Evolutionary conservation across 2,329 filamentous ascomycete genomes (phyloP).

Genomic region (Colletotrichum ledebouriae): DNA sequence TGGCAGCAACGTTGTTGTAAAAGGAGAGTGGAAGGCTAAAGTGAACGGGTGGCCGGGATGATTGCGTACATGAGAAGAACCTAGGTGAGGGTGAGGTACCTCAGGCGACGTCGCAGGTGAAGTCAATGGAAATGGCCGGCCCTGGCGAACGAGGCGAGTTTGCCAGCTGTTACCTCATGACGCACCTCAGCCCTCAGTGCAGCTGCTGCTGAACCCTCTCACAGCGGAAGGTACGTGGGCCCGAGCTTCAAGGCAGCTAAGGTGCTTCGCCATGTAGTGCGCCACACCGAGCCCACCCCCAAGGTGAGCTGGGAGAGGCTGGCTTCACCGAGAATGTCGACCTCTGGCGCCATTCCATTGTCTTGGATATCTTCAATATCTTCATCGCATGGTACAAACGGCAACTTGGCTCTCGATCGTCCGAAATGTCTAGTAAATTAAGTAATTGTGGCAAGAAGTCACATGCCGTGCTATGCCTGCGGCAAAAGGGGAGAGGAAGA

Average conservation of each 20-base stretch:
- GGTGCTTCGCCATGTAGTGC: neutral
- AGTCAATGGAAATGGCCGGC: neutral
- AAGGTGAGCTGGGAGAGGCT: too few relatives aligned
- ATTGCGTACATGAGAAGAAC: constrained; percentile 7
- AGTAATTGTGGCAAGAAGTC: too few relatives aligned
- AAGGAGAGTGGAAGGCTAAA: constrained; percentile 25
- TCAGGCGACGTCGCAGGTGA: neutral
- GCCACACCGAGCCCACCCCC: constrained; percentile 6
- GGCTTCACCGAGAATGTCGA: too few relatives aligned
- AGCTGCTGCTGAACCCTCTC: constrained; percentile 8
- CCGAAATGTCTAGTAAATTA: too few relatives aligned
- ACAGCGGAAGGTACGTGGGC: neutral
- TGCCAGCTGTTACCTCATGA: constrained; percentile 22
- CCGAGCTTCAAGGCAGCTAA: neutral
- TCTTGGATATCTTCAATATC: too few relatives aligned
- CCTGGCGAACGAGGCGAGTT: constrained; percentile 13
- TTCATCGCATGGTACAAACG: too few relatives aligned
- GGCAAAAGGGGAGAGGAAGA: too few relatives aligned
- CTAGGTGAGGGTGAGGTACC: too few relatives aligned
- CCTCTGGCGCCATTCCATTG: too few relatives aligned
- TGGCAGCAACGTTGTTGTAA: constrained; percentile 24
- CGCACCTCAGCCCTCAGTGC: neutral
- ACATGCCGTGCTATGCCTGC: too few relatives aligned
- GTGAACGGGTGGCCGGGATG: constrained; percentile 13
- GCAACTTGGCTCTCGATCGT: too few relatives aligned